Evolutionary conservation across 192 early-diverging fungal genomes (phyloP), one percentile per base, ranked within the genome.

Genomic region (Backusella australiensis): DNA sequence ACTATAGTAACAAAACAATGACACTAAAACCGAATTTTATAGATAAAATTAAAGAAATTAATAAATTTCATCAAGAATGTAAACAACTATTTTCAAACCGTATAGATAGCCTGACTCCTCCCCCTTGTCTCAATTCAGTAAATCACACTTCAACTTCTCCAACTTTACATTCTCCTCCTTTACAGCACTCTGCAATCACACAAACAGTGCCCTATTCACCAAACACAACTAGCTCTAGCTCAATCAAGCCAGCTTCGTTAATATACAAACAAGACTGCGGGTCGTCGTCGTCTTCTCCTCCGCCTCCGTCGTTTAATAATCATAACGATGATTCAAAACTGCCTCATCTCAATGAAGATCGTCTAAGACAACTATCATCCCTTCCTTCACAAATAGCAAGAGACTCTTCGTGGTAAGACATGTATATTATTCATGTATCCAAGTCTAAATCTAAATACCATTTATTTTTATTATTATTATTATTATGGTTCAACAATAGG

Each of bases 1-100:
- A 35, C 12, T 35, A n/a, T 34, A 4, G 15, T 34, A 36, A n/a
- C 14, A 17, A 34, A 15, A 68, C 2, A 36, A 6, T 4, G 17
- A 67, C 35, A 68, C n/a, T 17, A 34, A 68, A 68, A 35, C 35
- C 32, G 17, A 34, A 5, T 19, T 35, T 19, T 44, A 17, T 35
- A 68, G 67, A 68, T 17, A 68, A 35, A 68, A 68, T 68, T 17
- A 68, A 68, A 68, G 67, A 68, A 36, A 68, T 68, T n/a, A 68
- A 36, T 68, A 68, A 68, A 35, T 68, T 68, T 1, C 35, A 68
- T 36, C 26, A 68, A 68, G 67, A 68, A 68, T 68, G 67, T 68
- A 68, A 68, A 68, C 35, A 35, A n/a, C 15, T 68, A 35, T 68
- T 68, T 68, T 34, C 34, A 2, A 68, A 68, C 15, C 29, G 35